Evolutionary conservation across 495 filamentous ascomycete genomes (phyloP), one percentile per base, ranked within the genome.

Genomic region (Apiosordaria backusii): DNA sequence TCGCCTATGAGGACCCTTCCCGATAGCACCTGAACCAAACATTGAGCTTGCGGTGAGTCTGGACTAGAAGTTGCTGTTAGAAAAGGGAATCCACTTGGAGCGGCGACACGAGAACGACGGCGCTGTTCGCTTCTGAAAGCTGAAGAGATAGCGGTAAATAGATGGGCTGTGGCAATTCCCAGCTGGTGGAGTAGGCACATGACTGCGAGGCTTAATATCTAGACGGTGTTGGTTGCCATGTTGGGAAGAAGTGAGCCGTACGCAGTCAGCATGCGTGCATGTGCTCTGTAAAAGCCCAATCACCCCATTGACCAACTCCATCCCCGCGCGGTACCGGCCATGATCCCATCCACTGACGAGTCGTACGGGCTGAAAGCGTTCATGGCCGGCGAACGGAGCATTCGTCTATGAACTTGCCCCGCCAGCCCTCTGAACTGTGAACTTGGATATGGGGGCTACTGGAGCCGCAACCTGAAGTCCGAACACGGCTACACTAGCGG

Each of bases 171-270:
- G 73, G 73, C 68, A 61, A 73, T n/a, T 57, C 35, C 35, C 60
- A 68, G 67, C 66, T 60, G 40, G n/a, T 21, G 50, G 45, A 19
- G 35, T 26, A 60, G 64, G 68, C 71, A 72, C 68, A 73, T 74
- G 73, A 71, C 71, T 61, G 50, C 24, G 27, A 50, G 61, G 7
- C 61, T 66, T 70, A 72, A 70, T 73, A 67, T 74, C 71, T 65
- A 52, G 60, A 61, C 57, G 50, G 50, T 58, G 24, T 27, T 61
- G 50, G 60, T 22, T 58, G 19, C 55, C 55, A 53, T 54, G 61
- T 63, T 63, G 27, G 61, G 54, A 63, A 60, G 24, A 24, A 23
- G 19, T 52, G 26, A 60, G 53, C 57, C 59, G 25, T 61, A 52
- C 22, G 58, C 21, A 45, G 35, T 45, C 35, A 45, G 60, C 9